Evolutionary conservation across 495 filamentous ascomycete genomes (phyloP), one percentile per base, ranked within the genome.

Genomic region (Talaromyces ruber): DNA sequence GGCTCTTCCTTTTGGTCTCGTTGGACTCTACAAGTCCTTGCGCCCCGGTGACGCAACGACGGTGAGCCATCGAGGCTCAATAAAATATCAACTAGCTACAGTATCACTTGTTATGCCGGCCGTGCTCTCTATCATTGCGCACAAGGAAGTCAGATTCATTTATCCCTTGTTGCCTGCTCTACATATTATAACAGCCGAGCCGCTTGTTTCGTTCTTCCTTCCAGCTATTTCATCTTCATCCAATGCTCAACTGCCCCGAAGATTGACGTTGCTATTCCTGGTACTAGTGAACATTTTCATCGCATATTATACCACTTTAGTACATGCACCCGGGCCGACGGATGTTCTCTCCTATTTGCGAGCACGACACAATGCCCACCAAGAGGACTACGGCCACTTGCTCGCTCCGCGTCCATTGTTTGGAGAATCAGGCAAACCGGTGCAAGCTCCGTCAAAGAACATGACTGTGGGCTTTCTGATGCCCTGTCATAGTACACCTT

Each of bases 141-240:
- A 98, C 76, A 98, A 98, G 74, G 94, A 98, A 83, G 89, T 97
- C 63, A 91, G 94, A 65, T 98, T 98, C 76, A 89, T 98, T 64
- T 97, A 96, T 68, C 95, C 94, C 5, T 82, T 98, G 43, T 81
- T 98, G 0, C 94, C 94, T 4, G 79, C 88, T 18, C 80, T 98
- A 14, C 92, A 96, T 70, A 78, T 95, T 64, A 79, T 98, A 51
- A 82, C 88, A 5, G 89, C 91, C 0, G 81, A 84, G 2, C 81
- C 86, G 21, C 73, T 90, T 22, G 76, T 83, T 3, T 74, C 79
- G 26, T 93, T 88, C 74, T 92, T 92, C 67, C 79, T 79, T 37
- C 72, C 74, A 0, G 74, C 68, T 28, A 47, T 83, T 37, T 70
- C 71, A 16, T 67, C 66, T 3, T 66, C 72, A 7, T 63, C 64